Percentiles rank a stretch among this genome's conserved stretches.
Evolutionary conservation across 108 stramenopile genomes (phyloP).

Genomic region (Fragilaria radians): DNA sequence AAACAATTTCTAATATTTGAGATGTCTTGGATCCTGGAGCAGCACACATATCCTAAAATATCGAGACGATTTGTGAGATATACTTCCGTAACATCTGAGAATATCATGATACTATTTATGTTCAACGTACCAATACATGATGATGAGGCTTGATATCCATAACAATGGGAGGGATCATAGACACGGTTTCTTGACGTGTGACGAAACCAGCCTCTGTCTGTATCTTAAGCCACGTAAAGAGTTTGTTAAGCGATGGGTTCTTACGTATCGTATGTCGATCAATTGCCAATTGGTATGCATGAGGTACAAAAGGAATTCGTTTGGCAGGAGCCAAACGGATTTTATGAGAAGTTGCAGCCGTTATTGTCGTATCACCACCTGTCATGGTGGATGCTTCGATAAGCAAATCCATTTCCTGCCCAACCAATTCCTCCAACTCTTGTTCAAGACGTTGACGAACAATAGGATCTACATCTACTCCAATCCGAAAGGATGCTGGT

Average conservation of each 20-base stretch:
- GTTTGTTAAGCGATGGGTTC: conserved; percentile 42
- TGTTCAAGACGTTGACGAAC: conserved; percentile 40
- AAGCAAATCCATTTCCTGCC: conserved; percentile 67
- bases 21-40: conserved; percentile 98
- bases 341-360: conserved; percentile 22
- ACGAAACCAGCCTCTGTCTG: conserved; percentile 81
- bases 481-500: conserved; percentile 78
- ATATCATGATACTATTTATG: too few species aligned
- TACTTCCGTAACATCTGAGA: too few species aligned
- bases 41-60: conserved; percentile 85
- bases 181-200: conserved; percentile 97
- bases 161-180: conserved; percentile 97
- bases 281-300: conserved; percentile 65
- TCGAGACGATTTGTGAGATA: not conserved
- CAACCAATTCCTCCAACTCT: conserved; percentile 60
- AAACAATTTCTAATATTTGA: conserved; percentile 90
- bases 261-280: conserved; percentile 69
- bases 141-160: conserved; percentile 76
- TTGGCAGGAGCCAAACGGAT: conserved; percentile 52
- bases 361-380: conserved; percentile 22
- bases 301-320: conserved; percentile 58
- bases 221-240: conserved; percentile 74
- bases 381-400: conserved; percentile 44
- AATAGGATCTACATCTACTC: conserved; percentile 48
- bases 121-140: conserved; percentile 44